These are phyloP conservation scores for Friedmanniomyces simplex DNA, from an alignment of 495 filamentous ascomycete species.

Conservation along the genomic window DNA sequence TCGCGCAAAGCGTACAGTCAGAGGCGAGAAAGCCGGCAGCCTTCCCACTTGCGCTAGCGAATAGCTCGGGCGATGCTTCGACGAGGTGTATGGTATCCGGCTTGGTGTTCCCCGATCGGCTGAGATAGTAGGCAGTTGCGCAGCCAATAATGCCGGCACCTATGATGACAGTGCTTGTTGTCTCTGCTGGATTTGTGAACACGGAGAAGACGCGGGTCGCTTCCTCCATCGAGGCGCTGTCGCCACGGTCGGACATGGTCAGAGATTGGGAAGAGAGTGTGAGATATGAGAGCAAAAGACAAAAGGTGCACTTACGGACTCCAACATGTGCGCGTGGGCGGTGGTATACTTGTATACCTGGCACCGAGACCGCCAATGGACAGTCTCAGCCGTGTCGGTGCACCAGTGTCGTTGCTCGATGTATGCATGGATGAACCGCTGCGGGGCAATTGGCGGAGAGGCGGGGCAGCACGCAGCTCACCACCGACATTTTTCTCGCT, in stretches of 20 bases:
- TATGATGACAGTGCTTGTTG: conserved; percentile 52
- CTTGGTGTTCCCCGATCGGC: conserved; percentile 37
- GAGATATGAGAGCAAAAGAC: too few species aligned
- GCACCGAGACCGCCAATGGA: too few species aligned
- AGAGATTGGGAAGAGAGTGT: too few species aligned
- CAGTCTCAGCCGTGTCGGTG: too few species aligned
- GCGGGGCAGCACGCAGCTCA: too few species aligned
- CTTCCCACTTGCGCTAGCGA: conserved; percentile 61
- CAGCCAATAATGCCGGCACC: conserved; percentile 70
- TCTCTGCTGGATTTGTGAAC: conserved; percentile 8
- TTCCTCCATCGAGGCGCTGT: background rate
- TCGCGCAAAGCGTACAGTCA: conserved; percentile 51
- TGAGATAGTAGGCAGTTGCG: conserved; percentile 69
- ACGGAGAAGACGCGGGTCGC: conserved; percentile 12
- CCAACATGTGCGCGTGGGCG: too few species aligned
- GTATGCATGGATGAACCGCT: too few species aligned
- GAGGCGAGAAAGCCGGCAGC: conserved; percentile 65
- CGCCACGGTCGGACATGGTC: background rate
- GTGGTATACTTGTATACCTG: too few species aligned
- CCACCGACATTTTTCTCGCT: too few species aligned
- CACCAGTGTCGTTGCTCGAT: too few species aligned
- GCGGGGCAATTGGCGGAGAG: too few species aligned
- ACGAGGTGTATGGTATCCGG: conserved; percentile 55
- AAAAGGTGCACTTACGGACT: too few species aligned
- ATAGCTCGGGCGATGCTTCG: conserved; percentile 53